Evolutionary conservation across 257 asterid species (phyloP).

Genomic region (Plantago ovata): DNA sequence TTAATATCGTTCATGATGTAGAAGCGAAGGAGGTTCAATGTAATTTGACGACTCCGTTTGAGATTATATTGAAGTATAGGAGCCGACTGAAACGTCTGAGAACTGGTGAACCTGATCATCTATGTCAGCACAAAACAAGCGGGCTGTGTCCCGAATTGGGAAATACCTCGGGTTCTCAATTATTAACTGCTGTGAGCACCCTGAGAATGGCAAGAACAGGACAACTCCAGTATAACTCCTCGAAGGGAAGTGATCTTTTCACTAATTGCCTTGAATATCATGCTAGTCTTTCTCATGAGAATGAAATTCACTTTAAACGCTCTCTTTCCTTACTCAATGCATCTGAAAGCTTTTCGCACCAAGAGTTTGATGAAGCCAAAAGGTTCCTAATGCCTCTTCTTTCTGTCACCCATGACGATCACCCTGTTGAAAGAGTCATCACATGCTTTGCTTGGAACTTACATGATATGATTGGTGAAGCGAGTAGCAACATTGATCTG

Average conservation of each 20-base stretch:
- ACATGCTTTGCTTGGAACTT: constrained; percentile 29
- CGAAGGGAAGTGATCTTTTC: neutral
- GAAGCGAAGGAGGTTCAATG: neutral
- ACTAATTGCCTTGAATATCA: neutral
- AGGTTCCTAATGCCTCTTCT: constrained; percentile 15
- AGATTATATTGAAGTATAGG: constrained; percentile 13
- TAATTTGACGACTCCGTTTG: constrained; percentile 13
- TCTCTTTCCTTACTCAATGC: constrained; percentile 16
- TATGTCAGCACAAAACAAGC: neutral
- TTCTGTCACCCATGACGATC: constrained; percentile 21
- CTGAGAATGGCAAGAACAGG: too few relatives aligned
- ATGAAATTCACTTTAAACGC: constrained; percentile 6
- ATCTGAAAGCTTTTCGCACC: constrained; percentile 23
- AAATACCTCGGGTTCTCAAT: neutral
- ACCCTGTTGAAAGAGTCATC: constrained; percentile 27
- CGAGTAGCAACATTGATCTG: too few relatives aligned
- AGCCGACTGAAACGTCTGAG: constrained; percentile 18
- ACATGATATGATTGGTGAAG: constrained; percentile 27
- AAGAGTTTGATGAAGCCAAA: constrained; percentile 30
- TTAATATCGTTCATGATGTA: neutral
- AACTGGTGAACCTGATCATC: constrained; percentile 5
- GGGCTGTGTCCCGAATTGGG: constrained; percentile 2
- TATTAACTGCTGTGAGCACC: constrained; percentile 10
- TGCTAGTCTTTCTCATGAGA: constrained; percentile 5
- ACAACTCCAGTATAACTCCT: too few relatives aligned